Evolutionary conservation across 2,329 filamentous ascomycete species (phyloP).

Genomic region (Clarireedia paspali): DNA sequence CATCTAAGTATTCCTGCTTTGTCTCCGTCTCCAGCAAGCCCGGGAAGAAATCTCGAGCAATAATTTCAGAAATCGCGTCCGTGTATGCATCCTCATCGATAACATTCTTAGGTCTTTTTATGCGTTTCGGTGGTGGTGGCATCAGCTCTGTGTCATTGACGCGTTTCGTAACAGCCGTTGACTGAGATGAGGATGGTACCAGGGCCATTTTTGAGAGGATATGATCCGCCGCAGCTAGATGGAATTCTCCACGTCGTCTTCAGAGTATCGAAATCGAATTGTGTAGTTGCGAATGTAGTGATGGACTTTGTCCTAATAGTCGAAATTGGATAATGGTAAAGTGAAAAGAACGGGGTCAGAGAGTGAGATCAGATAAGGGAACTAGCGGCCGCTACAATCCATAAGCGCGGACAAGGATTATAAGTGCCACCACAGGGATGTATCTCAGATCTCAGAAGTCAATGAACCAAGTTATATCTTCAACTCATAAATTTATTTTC

Average conservation of each 20-base stretch:
- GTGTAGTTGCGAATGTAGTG: no score
- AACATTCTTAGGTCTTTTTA: conserved; percentile 81
- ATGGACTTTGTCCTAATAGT: no score
- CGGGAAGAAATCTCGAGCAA: conserved; percentile 93
- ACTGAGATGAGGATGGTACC: conserved; percentile 22
- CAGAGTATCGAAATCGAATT: no score
- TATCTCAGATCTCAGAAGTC: no score
- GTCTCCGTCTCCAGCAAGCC: conserved; percentile 78
- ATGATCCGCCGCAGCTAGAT: no score
- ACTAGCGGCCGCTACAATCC: no score
- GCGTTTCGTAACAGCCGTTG: conserved; percentile 56
- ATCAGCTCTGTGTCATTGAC: conserved; percentile 64
- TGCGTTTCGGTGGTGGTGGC: conserved; percentile 87
- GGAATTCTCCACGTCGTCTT: no score
- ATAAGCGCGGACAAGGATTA: no score
- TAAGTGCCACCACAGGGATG: no score
- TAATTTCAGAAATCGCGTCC: conserved; percentile 83
- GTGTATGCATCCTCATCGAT: conserved; percentile 94
- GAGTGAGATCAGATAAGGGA: not conserved
- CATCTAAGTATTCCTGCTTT: conserved; percentile 88
- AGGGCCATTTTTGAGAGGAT: conserved; percentile 9
- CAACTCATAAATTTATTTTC: no score
- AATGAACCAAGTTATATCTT: no score
- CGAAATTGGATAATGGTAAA: no score
- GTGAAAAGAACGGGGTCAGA: not conserved